A percentile compares a stretch with the other conserved stretches of the same genome.
phyloP scores from a whole-genome alignment of 2,329 filamentous ascomycete genomes.

The Graphilbum sp. region DNA sequence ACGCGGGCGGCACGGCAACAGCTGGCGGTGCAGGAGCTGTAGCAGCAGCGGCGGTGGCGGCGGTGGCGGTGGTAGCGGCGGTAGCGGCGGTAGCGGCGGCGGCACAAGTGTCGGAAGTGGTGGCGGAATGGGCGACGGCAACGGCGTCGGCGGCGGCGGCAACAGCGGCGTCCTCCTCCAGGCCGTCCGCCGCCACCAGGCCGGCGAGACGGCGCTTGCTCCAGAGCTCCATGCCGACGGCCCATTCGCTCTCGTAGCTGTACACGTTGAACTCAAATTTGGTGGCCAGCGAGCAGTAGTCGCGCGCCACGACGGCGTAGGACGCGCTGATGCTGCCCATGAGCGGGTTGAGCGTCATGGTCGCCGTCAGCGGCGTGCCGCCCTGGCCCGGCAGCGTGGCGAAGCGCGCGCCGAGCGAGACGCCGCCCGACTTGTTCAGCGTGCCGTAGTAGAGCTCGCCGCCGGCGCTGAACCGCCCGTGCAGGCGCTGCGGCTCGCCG shows the following conservation, averaged over 20 bases:
- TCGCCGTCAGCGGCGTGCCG: constrained; percentile 85
- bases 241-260: constrained; percentile 90
- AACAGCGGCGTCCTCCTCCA: neutral
- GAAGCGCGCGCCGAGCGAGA: constrained; percentile 79
- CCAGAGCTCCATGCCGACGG: constrained; percentile 88
- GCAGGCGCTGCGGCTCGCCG: constrained; percentile 41
- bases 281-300: constrained; percentile 70
- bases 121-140: too few relatives aligned
- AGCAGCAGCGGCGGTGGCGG: too few relatives aligned
- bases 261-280: constrained; percentile 96
- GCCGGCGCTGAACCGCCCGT: constrained; percentile 65
- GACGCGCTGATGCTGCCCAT: constrained; percentile 87
- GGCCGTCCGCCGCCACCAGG: constrained; percentile 17
- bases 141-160: too few relatives aligned
- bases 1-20: neutral
- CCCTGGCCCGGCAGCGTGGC: constrained; percentile 67
- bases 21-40: neutral
- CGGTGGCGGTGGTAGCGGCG: too few relatives aligned
- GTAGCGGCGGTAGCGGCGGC: too few relatives aligned
- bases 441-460: constrained; percentile 93
- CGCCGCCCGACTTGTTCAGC: constrained; percentile 81
- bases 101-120: neutral
- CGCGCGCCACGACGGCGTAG: constrained; percentile 79
- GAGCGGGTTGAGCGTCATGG: constrained; percentile 79
- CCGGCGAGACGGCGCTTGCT: constrained; percentile 37